A percentile compares a stretch with the other conserved stretches of the same genome.
These are phyloP conservation scores for Macrocybe gigantea DNA, from an alignment of 768 basidiomycete genomes.

Conservation along the genomic window DNA sequence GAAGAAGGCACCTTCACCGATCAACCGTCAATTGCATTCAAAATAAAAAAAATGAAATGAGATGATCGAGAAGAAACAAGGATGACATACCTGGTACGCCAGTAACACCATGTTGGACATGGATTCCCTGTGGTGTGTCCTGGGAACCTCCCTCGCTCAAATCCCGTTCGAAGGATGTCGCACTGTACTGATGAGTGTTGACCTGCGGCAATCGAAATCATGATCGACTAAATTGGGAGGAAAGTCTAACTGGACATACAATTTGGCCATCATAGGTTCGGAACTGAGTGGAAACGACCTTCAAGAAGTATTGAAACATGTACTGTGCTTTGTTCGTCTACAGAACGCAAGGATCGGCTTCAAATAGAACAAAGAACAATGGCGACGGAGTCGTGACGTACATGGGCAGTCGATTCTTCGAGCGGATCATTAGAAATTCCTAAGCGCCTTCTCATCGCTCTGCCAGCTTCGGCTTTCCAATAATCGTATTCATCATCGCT, in stretches of 20 bases:
- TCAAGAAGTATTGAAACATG: conserved; percentile 99
- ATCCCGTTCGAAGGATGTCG: conserved; percentile 95
- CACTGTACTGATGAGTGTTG: conserved; percentile 92
- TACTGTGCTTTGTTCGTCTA: conserved; percentile 78
- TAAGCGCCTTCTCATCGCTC: conserved; percentile 62
- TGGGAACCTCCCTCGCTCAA: conserved; percentile 55
- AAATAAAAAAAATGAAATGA: neutral
- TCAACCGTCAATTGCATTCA: no score
- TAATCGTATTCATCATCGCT: conserved; percentile 79
- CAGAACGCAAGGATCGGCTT: conserved; percentile 2
- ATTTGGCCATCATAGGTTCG: conserved; percentile 69
- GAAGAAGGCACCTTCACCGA: conserved; percentile 54
- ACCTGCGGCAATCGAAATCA: conserved; percentile 34
- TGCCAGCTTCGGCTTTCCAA: conserved; percentile 54
- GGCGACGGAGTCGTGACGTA: conserved; percentile 20
- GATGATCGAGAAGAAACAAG: neutral
- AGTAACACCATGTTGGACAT: conserved; percentile 64
- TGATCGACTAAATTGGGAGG: conserved; percentile 3
- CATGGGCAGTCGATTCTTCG: conserved; percentile 55
- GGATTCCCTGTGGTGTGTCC: conserved; percentile 56
- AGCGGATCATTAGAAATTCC: conserved; percentile 76
- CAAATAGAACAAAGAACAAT: neutral
- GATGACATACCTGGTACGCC: conserved; percentile 56
- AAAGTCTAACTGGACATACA: conserved; percentile 32
- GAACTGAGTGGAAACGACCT: conserved; percentile 96